phyloP scores from a whole-genome alignment of 2,329 filamentous ascomycete species.

The Colletotrichum nymphaeae region DNA sequence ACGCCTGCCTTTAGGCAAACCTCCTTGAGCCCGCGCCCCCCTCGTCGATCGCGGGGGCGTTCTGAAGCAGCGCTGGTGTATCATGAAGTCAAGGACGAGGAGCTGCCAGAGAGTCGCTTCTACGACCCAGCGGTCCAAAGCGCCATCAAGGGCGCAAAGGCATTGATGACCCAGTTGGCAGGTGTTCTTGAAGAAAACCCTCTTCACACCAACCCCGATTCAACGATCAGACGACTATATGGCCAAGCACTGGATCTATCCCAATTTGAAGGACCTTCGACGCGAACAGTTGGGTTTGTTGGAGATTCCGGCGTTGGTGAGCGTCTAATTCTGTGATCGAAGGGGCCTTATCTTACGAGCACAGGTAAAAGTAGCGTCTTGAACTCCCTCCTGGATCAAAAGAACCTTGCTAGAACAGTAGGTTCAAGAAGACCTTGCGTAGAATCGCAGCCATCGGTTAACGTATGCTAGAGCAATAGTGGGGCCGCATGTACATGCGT shows the following conservation, averaged over 20 bases:
- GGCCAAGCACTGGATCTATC: constrained; percentile 46
- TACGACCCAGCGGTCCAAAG: constrained; percentile 49
- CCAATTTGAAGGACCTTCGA: constrained; percentile 50
- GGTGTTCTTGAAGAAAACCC: constrained; percentile 47
- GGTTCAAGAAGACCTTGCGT: constrained; percentile 36
- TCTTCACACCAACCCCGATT: constrained; percentile 50
- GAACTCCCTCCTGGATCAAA: constrained; percentile 58
- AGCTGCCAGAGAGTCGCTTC: constrained; percentile 48
- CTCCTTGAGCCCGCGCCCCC: no score
- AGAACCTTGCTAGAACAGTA: constrained; percentile 54
- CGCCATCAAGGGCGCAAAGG: constrained; percentile 47
- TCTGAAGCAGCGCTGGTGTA: not conserved
- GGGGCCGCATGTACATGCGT: constrained; percentile 60
- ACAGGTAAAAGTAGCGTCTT: constrained; percentile 61
- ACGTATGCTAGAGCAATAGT: constrained; percentile 50
- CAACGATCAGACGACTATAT: constrained; percentile 50
- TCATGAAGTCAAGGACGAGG: constrained; percentile 44
- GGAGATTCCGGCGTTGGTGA: constrained; percentile 60
- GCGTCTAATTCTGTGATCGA: constrained; percentile 1
- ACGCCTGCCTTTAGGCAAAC: no score
- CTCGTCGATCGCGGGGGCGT: constrained; percentile 1
- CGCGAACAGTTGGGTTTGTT: constrained; percentile 57
- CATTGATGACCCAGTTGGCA: constrained; percentile 43
- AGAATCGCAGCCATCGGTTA: not conserved
- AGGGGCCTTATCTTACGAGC: not conserved